Percentiles rank a stretch among this genome's conserved stretches.
These are phyloP conservation scores for Globisporangium sylvaticum DNA, from an alignment of 352 stramenopile species.

Conservation along the genomic window DNA sequence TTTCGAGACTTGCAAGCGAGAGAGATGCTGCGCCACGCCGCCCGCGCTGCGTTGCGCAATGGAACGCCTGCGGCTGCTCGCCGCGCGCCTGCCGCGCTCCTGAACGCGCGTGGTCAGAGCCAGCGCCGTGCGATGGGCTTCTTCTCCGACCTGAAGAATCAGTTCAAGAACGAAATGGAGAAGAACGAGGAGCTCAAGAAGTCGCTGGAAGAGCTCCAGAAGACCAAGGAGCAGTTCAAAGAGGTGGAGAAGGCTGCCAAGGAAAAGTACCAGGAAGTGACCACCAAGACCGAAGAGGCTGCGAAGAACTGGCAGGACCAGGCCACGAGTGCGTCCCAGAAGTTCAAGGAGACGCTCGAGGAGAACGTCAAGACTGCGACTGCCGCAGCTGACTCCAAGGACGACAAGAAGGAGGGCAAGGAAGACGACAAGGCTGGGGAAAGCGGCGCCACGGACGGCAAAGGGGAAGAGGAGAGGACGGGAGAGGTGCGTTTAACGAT, in stretches of 20 bases:
- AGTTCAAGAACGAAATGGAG: conserved; percentile 75
- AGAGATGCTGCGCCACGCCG: conserved; percentile 27
- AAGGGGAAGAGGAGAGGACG: background rate
- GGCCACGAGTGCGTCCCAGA: conserved; percentile 52
- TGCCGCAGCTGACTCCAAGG: background rate
- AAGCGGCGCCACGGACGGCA: background rate
- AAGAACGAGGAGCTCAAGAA: conserved; percentile 83
- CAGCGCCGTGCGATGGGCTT: conserved; percentile 63
- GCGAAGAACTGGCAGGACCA: conserved; percentile 58
- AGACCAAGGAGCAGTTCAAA: conserved; percentile 69
- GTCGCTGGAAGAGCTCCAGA: conserved; percentile 68
- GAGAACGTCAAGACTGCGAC: conserved; percentile 26
- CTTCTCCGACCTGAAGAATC: conserved; percentile 77
- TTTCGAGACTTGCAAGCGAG: background rate
- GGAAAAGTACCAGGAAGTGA: conserved; percentile 59
- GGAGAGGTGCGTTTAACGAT: background rate
- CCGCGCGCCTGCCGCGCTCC: background rate
- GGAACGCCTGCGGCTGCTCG: background rate
- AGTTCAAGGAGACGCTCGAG: conserved; percentile 56
- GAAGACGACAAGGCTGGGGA: conserved; percentile 17
- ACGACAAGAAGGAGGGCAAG: conserved; percentile 16
- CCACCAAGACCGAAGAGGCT: conserved; percentile 49
- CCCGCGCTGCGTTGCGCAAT: conserved; percentile 19
- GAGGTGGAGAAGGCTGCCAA: conserved; percentile 59
- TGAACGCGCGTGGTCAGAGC: conserved; percentile 7